These are phyloP conservation scores for Mimosa bimucronata DNA, from an alignment of 306 rosid species.

Conservation along the genomic window DNA sequence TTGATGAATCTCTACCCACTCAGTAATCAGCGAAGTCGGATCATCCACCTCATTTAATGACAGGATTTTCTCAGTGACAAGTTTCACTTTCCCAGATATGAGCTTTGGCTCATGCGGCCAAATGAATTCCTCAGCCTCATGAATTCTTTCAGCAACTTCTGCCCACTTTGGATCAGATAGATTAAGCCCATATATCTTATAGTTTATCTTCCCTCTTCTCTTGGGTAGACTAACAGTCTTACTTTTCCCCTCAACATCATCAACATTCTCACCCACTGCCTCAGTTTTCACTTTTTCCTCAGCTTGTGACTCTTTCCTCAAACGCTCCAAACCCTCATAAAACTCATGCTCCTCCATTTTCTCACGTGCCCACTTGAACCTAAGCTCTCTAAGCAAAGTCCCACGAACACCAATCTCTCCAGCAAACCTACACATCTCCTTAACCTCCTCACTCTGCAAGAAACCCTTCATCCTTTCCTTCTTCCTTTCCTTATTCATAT, in stretches of 20 bases:
- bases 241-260: constrained; percentile 41
- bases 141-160: constrained; percentile 68
- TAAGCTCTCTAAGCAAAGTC: constrained; percentile 79
- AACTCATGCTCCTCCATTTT: constrained; percentile 87
- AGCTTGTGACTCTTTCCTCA: constrained; percentile 47
- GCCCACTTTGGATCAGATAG: constrained; percentile 83
- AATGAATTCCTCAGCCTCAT: constrained; percentile 62
- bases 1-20: constrained; percentile 77
- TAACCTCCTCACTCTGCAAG: constrained; percentile 73
- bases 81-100: constrained; percentile 70
- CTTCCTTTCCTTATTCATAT: constrained; percentile 73
- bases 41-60: constrained; percentile 55
- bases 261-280: constrained; percentile 29
- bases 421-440: constrained; percentile 90
- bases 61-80: constrained; percentile 60
- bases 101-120: constrained; percentile 77
- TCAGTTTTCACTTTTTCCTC: constrained; percentile 32
- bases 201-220: constrained; percentile 78
- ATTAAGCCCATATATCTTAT: constrained; percentile 85
- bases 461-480: constrained; percentile 85
- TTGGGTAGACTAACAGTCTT: constrained; percentile 71
- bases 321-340: constrained; percentile 61
- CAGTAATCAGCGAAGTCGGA: constrained; percentile 61
- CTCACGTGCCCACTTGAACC: constrained; percentile 94
- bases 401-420: constrained; percentile 88